Percentiles rank a stretch among this genome's conserved stretches.
Evolutionary conservation across 768 basidiomycete species (phyloP).

Genomic region (Boletus sensibilis): DNA sequence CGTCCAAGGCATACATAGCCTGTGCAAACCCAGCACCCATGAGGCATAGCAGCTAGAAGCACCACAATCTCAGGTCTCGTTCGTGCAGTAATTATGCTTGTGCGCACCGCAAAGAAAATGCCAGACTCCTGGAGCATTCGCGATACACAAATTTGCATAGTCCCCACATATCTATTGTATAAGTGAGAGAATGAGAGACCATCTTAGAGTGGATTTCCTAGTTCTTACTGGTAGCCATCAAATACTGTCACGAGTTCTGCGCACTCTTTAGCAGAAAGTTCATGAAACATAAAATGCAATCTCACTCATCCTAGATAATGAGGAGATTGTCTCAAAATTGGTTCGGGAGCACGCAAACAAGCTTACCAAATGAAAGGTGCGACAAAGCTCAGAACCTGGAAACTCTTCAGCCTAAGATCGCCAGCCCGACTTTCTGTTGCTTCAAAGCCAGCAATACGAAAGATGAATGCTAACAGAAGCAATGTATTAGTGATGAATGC

Average conservation of each 20-base stretch:
- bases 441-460: conserved; percentile 63
- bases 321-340: background rate
- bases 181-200: background rate
- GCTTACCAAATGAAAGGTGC: conserved; percentile 84
- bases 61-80: background rate
- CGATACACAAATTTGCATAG: conserved; percentile 90
- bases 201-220: background rate
- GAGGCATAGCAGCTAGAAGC: conserved; percentile 67
- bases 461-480: conserved; percentile 67
- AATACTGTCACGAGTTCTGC: conserved; percentile 78
- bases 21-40: conserved; percentile 84
- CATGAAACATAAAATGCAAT: conserved; percentile 8
- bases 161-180: conserved; percentile 72
- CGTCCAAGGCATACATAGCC: conserved; percentile 86
- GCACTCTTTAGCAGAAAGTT: background rate
- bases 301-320: conserved; percentile 73
- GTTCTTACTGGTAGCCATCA: conserved; percentile 70
- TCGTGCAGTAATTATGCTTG: background rate
- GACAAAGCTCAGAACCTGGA: conserved; percentile 86
- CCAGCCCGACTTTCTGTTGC: conserved; percentile 35
- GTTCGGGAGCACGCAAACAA: background rate
- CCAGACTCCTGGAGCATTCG: conserved; percentile 93
- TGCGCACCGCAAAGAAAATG: conserved; percentile 81
- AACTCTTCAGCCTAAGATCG: conserved; percentile 60
- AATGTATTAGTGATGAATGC: conserved; percentile 72